Evolutionary conservation across 441 rosid species (phyloP).

Genomic region (Viola pubescens): DNA sequence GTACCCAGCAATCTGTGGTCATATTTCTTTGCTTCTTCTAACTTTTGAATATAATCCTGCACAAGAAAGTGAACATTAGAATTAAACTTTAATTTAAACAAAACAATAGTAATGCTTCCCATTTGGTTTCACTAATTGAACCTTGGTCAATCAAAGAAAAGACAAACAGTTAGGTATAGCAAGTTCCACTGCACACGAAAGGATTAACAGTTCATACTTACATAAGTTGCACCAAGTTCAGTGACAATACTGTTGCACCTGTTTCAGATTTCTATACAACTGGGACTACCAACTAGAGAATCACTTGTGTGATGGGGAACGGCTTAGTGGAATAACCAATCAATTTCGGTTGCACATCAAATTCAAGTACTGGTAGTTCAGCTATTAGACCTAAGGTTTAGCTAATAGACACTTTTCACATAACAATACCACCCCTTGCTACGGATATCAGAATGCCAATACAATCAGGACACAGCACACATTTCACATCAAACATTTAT

Average conservation of each 20-base stretch:
- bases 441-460: too few relatives aligned
- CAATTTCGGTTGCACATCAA: too few relatives aligned
- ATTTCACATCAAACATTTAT: too few relatives aligned
- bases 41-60: constrained; percentile 61
- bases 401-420: too few relatives aligned
- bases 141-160: background rate
- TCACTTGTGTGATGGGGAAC: background rate
- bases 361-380: too few relatives aligned
- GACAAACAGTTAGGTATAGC: background rate
- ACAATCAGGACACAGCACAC: too few relatives aligned
- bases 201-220: background rate
- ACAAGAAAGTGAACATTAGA: constrained; percentile 11
- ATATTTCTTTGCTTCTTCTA: constrained; percentile 91
- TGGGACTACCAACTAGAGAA: background rate
- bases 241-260: background rate
- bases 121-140: background rate
- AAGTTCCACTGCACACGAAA: background rate
- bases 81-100: background rate
- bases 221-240: background rate
- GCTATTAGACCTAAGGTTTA: too few relatives aligned
- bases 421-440: too few relatives aligned
- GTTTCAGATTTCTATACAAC: background rate
- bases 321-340: too few relatives aligned
- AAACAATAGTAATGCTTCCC: background rate
- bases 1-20: constrained; percentile 83